Evolutionary conservation across 768 basidiomycete genomes (phyloP), one percentile per base, ranked within the genome.

Genomic region (Rubroboletus satanas): DNA sequence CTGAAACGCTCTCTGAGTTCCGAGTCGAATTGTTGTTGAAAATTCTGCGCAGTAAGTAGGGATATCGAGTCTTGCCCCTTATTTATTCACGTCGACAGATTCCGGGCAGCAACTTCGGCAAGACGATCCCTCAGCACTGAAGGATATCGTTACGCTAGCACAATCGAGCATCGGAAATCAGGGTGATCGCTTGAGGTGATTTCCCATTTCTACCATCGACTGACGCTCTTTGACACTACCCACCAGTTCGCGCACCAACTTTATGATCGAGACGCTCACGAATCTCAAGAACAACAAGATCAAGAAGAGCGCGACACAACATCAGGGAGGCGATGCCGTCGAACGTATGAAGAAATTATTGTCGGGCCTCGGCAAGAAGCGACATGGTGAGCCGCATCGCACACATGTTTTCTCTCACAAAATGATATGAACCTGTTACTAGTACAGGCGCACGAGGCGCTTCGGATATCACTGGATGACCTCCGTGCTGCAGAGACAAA

Each of bases 241-340:
- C 21, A 14, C 41, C 60, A 97, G 92, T 68, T 93, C 94, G 5
- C 88, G 97, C 41, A 88, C 92, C 11, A 83, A 84, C 17, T 98
- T 98, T 74, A 97, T 98, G 95, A 75, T 97, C 54, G 97, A 98
- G 72, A 95, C 92, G 0, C 77, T 99, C 31, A 82, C 80, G 6
- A 93, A 95, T 68, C 80, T 98, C 52, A 96, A 96, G 69, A 96
- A 93, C 67, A 96, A 95, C 73, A 94, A 90, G 68, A 62, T 81
- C 49, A 90, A 87, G 67, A 75, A 82, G 51, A 78, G 79, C 6
- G 82, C 74, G 1, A 79, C 82, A 1, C 84, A 87, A 55, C 84
- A 85, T 55, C 85, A 87, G 56, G 87, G 85, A 7, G 79, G 79
- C 3, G 89, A 93, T 45, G 83, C 90, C 3, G 84, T 90, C 6